phyloP scores from a whole-genome alignment of 441 rosid genomes.

The Caryocar brasiliense region DNA sequence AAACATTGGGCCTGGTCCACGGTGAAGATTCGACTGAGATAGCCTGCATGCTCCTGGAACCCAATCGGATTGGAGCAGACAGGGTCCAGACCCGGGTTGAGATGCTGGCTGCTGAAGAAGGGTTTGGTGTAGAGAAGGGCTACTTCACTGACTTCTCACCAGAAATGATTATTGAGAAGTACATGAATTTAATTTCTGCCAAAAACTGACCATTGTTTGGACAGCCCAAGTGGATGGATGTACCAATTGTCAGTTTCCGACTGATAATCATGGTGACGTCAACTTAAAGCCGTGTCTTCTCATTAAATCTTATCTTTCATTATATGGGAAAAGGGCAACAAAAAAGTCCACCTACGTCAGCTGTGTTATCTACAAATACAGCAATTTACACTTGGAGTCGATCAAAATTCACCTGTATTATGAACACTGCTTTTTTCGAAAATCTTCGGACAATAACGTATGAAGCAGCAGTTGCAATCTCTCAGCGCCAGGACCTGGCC shows the following conservation, averaged over 20 bases:
- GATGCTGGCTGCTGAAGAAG: constrained; percentile 40
- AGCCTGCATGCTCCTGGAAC: constrained; percentile 57
- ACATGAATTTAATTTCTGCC: constrained; percentile 23
- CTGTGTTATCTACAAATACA: constrained; percentile 23
- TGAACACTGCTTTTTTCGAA: constrained; percentile 48
- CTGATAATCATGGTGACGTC: background rate
- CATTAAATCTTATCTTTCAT: background rate
- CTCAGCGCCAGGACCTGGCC: constrained; percentile 71
- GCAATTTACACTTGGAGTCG: constrained; percentile 26
- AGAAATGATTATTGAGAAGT: constrained; percentile 41
- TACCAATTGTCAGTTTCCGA: background rate
- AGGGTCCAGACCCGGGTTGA: constrained; percentile 43
- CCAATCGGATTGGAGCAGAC: constrained; percentile 48
- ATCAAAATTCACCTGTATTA: constrained; percentile 20
- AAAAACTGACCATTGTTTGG: constrained; percentile 5
- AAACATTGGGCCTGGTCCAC: constrained; percentile 38
- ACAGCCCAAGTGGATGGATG: background rate
- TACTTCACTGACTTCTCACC: constrained; percentile 51
- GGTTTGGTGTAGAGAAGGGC: constrained; percentile 48
- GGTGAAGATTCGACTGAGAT: constrained; percentile 44
- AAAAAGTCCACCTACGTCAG: constrained; percentile 13
- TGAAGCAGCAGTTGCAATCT: constrained; percentile 55
- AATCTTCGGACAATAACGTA: constrained; percentile 50
- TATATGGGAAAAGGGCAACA: background rate
- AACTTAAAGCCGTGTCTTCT: too few species aligned